phyloP scores from a whole-genome alignment of 768 basidiomycete genomes.

The Auriculariales sp. region DNA sequence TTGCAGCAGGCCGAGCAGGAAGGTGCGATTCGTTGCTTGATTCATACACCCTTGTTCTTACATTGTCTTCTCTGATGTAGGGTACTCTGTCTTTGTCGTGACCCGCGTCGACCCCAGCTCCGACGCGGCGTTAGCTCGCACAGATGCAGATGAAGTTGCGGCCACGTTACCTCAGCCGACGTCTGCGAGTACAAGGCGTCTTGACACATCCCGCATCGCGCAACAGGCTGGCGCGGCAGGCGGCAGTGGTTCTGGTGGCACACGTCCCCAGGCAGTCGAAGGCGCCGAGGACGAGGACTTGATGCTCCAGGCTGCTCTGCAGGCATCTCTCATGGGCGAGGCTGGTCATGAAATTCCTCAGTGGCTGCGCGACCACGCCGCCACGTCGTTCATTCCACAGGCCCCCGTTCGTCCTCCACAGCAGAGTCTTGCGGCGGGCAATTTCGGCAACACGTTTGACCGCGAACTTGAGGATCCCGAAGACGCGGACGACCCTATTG shows the following conservation, averaged over 20 bases:
- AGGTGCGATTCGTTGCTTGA: constrained; percentile 36
- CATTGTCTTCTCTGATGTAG: constrained; percentile 22
- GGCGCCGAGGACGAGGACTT: constrained; percentile 72
- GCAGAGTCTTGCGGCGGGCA: constrained; percentile 7
- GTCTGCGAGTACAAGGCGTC: constrained; percentile 13
- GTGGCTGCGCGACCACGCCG: constrained; percentile 5
- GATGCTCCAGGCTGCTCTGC: constrained; percentile 75
- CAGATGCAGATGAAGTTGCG: constrained; percentile 59
- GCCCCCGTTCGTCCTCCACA: constrained; percentile 4
- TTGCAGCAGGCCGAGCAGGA: constrained; percentile 77
- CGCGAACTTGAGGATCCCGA: constrained; percentile 5
- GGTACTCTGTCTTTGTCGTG: constrained; percentile 71
- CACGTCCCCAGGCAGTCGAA: neutral
- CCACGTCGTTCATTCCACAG: constrained; percentile 1
- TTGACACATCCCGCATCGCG: constrained; percentile 4
- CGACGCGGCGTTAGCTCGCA: constrained; percentile 41
- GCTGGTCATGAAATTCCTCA: neutral
- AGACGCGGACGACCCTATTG: constrained; percentile 34
- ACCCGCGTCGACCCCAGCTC: constrained; percentile 42
- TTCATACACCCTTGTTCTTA: constrained; percentile 2
- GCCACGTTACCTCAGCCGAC: constrained; percentile 42
- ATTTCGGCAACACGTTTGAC: neutral
- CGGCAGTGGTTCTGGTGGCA: neutral
- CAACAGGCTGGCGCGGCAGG: constrained; percentile 3
- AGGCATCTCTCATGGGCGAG: constrained; percentile 49